A percentile compares a stretch with the other conserved stretches of the same genome.
These are phyloP conservation scores for Cercospora brassicicola DNA, from an alignment of 2,329 filamentous ascomycete species.

Conservation along the genomic window DNA sequence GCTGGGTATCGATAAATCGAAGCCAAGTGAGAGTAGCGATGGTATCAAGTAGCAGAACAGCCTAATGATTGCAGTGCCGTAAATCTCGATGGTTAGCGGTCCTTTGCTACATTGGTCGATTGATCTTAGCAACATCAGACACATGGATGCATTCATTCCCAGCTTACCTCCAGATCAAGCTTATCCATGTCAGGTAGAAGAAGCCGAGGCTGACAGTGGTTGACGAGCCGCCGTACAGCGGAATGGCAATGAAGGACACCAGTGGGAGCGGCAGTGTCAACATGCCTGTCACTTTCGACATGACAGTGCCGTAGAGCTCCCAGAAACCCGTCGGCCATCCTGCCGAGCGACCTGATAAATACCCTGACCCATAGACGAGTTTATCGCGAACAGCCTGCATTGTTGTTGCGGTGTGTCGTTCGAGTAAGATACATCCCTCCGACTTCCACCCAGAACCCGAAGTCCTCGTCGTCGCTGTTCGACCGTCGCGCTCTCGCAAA, in stretches of 20 bases:
- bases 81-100: constrained; percentile 71
- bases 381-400: constrained; percentile 32
- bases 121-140: not conserved
- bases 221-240: constrained; percentile 70
- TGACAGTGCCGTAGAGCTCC: constrained; percentile 25
- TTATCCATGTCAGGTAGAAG: constrained; percentile 89
- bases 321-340: constrained; percentile 30
- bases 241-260: constrained; percentile 68
- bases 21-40: constrained; percentile 68
- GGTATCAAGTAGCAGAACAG: constrained; percentile 71
- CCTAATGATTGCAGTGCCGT: constrained; percentile 68
- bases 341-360: constrained; percentile 34
- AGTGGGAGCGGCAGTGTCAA: constrained; percentile 43
- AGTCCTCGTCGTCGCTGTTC: not conserved
- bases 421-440: not conserved
- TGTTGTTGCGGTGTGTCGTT: not conserved
- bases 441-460: not conserved
- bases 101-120: constrained; percentile 57
- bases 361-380: constrained; percentile 34
- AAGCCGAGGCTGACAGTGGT: constrained; percentile 83
- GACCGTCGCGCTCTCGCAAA: not conserved
- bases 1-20: constrained; percentile 70
- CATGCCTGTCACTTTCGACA: constrained; percentile 35
- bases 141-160: not conserved
- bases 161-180: constrained; percentile 61